These are phyloP conservation scores for Xylariales sp. DNA, from an alignment of 2,329 filamentous ascomycete species.

Conservation along the genomic window DNA sequence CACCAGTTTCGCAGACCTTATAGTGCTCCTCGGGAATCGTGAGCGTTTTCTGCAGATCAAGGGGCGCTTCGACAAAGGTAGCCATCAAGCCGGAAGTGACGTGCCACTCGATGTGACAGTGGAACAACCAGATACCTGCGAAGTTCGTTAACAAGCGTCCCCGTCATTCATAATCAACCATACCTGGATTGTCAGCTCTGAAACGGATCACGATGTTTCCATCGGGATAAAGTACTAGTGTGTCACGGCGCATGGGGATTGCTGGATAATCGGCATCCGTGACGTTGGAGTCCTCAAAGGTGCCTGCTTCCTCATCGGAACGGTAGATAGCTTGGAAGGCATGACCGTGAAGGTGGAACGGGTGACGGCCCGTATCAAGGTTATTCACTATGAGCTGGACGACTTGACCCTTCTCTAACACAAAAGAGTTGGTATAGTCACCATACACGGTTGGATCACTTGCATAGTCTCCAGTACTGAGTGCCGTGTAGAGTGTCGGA, in stretches of 20 bases:
- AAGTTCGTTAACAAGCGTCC: neutral
- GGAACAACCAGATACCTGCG: conserved; percentile 62
- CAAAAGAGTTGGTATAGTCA: conserved; percentile 58
- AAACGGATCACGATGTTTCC: conserved; percentile 68
- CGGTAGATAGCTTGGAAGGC: conserved; percentile 65
- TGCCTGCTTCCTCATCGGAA: conserved; percentile 51
- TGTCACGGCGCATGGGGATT: conserved; percentile 64
- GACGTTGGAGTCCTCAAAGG: conserved; percentile 43
- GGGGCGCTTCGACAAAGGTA: conserved; percentile 59
- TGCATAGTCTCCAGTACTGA: conserved; percentile 57
- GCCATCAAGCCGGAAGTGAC: conserved; percentile 61
- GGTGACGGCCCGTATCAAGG: conserved; percentile 64
- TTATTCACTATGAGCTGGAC: conserved; percentile 77
- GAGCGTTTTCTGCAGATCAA: conserved; percentile 55
- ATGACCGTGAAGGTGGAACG: conserved; percentile 76
- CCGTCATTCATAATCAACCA: too few relatives aligned
- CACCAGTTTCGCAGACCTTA: conserved; percentile 50
- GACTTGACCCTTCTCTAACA: conserved; percentile 63
- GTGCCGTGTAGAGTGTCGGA: conserved; percentile 71
- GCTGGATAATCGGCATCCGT: conserved; percentile 43
- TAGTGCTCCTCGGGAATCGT: conserved; percentile 56
- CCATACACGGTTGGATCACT: conserved; percentile 61
- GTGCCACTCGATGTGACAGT: conserved; percentile 81
- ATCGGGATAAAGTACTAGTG: conserved; percentile 57
- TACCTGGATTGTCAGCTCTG: conserved; percentile 62